Conservation (phyloP, 257 asterid species). For the Forsythia viridissima region DNA sequence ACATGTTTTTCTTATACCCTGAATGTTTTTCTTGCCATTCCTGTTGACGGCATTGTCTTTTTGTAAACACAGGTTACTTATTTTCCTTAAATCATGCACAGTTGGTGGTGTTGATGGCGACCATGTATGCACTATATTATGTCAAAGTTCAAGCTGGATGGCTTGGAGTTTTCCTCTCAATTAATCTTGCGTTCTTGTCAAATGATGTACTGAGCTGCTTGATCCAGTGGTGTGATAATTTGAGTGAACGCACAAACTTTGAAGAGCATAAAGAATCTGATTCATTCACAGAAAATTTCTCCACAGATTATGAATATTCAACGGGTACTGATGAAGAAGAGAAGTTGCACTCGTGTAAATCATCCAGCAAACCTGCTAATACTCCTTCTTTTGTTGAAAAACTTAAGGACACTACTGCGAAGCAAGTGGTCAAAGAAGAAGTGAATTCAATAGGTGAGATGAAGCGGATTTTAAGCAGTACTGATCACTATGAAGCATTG, state of each 20-base stretch:
- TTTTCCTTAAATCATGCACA: constrained; percentile 95
- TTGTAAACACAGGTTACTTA: constrained; percentile 70
- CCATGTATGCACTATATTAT: constrained; percentile 72
- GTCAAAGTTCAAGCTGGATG: constrained; percentile 88
- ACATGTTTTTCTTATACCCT: neutral
- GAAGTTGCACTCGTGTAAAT: constrained; percentile 62
- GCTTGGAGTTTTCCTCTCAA: constrained; percentile 76
- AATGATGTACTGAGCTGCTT: constrained; percentile 73
- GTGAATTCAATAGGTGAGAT: constrained; percentile 64
- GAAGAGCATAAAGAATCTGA: constrained; percentile 70
- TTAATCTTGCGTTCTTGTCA: constrained; percentile 88
- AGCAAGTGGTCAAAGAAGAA: constrained; percentile 69
- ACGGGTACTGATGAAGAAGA: constrained; percentile 59
- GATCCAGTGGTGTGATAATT: constrained; percentile 85
- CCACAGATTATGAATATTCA: constrained; percentile 62
- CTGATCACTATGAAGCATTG: constrained; percentile 88
- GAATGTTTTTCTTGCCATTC: constrained; percentile 23
- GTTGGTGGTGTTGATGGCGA: constrained; percentile 83
- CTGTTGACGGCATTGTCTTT: constrained; percentile 31
- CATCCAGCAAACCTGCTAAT: constrained; percentile 56
- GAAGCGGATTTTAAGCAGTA: constrained; percentile 76
- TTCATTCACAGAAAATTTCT: constrained; percentile 63
- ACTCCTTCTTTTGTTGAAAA: constrained; percentile 54
- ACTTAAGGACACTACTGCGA: constrained; percentile 54
- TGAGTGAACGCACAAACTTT: constrained; percentile 63